Evolutionary conservation across 1,139 yeast genomes (phyloP).

Genomic region (Zhuliangozyma blackwelliae): DNA sequence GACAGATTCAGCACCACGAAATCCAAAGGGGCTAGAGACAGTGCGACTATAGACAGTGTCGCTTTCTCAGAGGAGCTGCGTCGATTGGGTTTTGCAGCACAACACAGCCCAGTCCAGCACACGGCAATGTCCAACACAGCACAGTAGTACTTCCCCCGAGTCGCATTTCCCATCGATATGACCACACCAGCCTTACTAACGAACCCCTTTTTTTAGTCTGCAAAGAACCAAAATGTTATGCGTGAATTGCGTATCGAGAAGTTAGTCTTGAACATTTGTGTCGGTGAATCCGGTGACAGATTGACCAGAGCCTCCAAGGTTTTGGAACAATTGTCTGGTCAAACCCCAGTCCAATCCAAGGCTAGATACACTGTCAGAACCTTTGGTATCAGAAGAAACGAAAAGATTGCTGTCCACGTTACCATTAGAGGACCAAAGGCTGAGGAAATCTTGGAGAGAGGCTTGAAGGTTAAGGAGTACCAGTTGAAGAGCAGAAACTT

Average conservation of each 20-base stretch:
- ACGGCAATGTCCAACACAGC: too few relatives aligned
- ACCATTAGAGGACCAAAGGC: constrained; percentile 99
- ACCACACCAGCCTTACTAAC: constrained; percentile 10
- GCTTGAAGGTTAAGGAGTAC: constrained; percentile 99
- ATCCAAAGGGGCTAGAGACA: too few relatives aligned
- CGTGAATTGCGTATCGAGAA: constrained; percentile 99
- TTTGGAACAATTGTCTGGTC: constrained; percentile 99
- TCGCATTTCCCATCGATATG: too few relatives aligned
- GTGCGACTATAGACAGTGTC: too few relatives aligned
- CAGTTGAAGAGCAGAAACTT: constrained; percentile 92
- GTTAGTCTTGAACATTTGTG: constrained; percentile 99
- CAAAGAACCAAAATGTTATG: constrained; percentile 63
- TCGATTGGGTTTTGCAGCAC: too few relatives aligned
- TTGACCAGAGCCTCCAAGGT: constrained; percentile 99
- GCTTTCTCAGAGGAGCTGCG: too few relatives aligned
- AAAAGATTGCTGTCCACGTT: constrained; percentile 98
- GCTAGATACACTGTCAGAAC: constrained; percentile 99
- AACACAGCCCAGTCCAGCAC: too few relatives aligned
- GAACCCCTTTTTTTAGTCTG: constrained; percentile 16
- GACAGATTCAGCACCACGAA: too few relatives aligned
- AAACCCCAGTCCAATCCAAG: constrained; percentile 99
- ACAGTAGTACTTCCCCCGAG: too few relatives aligned
- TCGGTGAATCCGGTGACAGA: constrained; percentile 99
- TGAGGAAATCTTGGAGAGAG: constrained; percentile 99
- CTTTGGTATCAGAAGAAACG: constrained; percentile 99